These are phyloP conservation scores for Flaveria ramosissima DNA, from an alignment of 129 eudicot genomes.

Conservation along the genomic window DNA sequence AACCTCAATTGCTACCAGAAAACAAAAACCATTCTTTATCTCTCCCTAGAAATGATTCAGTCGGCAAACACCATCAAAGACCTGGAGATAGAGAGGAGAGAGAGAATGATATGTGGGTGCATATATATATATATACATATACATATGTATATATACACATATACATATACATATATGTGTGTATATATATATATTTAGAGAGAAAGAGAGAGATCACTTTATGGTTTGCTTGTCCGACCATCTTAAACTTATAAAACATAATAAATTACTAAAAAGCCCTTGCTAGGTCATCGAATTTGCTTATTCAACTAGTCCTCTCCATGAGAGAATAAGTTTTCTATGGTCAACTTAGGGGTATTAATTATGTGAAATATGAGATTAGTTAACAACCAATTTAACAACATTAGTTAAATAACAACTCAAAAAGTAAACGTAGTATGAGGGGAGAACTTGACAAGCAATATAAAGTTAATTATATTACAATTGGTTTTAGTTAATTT, in stretches of 20 bases:
- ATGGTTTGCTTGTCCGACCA: slow-evolving; percentile 51
- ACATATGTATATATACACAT: background rate
- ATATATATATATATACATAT: no score
- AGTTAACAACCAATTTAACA: slow-evolving; percentile 26
- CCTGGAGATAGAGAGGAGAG: slow-evolving; percentile 34
- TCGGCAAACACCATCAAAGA: slow-evolving; percentile 37
- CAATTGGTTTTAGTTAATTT: background rate
- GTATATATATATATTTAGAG: background rate
- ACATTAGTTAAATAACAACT: slow-evolving; percentile 38
- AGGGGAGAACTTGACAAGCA: slow-evolving; percentile 30
- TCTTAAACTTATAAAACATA: slow-evolving; percentile 26
- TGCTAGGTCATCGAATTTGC: slow-evolving; percentile 22
- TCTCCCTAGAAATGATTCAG: slow-evolving; percentile 29
- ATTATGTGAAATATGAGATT: slow-evolving; percentile 25
- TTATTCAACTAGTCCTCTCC: slow-evolving; percentile 16
- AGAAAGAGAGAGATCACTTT: slow-evolving; percentile 32
- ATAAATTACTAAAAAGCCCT: slow-evolving; percentile 27
- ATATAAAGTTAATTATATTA: background rate
- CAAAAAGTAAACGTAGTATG: slow-evolving; percentile 41
- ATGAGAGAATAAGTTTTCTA: slow-evolving; percentile 12
- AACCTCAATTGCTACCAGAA: slow-evolving; percentile 24
- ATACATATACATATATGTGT: background rate
- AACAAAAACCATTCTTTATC: slow-evolving; percentile 32
- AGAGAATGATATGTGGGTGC: slow-evolving; percentile 5
- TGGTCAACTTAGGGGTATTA: slow-evolving; percentile 41